Evolutionary conservation across 805 yeast genomes (phyloP).

Genomic region (Nakazawaea pomicola): DNA sequence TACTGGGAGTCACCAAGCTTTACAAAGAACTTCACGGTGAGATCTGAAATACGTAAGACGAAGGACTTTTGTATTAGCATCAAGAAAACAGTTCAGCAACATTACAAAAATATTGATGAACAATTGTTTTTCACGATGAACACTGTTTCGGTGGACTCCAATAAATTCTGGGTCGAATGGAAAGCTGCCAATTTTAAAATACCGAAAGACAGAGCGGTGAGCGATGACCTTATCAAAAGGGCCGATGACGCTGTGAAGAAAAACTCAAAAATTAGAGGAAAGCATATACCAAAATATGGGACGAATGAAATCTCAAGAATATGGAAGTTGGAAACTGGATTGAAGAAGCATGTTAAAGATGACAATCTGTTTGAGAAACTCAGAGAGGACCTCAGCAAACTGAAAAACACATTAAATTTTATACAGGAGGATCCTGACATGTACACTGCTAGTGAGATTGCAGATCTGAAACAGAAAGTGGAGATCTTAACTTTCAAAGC

Average conservation of each 20-base stretch:
- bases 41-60: slow-evolving; percentile 3
- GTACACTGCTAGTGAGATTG: slow-evolving; percentile 8
- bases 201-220: background rate
- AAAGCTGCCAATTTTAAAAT: slow-evolving; percentile 1
- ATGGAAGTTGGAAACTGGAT: slow-evolving; percentile 9
- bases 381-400: slow-evolving; percentile 5
- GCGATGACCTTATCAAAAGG: background rate
- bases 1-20: background rate
- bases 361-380: background rate
- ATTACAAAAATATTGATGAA: slow-evolving; percentile 6
- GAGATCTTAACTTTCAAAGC: slow-evolving; percentile 12
- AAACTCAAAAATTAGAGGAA: slow-evolving; percentile 9
- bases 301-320: slow-evolving; percentile 12
- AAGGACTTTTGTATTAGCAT: slow-evolving; percentile 5
- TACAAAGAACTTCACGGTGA: background rate
- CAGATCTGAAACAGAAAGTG: slow-evolving; percentile 7
- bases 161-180: slow-evolving; percentile 8
- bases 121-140: slow-evolving; percentile 6
- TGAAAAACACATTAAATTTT: background rate
- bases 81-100: slow-evolving; percentile 2
- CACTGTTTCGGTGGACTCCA: slow-evolving; percentile 5
- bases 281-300: slow-evolving; percentile 5
- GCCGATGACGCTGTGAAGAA: slow-evolving; percentile 1
- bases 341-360: background rate
- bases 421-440: slow-evolving; percentile 11